Base-by-base conservation (phyloP, 257 asterid species). In the Datura wrightii region DNA sequence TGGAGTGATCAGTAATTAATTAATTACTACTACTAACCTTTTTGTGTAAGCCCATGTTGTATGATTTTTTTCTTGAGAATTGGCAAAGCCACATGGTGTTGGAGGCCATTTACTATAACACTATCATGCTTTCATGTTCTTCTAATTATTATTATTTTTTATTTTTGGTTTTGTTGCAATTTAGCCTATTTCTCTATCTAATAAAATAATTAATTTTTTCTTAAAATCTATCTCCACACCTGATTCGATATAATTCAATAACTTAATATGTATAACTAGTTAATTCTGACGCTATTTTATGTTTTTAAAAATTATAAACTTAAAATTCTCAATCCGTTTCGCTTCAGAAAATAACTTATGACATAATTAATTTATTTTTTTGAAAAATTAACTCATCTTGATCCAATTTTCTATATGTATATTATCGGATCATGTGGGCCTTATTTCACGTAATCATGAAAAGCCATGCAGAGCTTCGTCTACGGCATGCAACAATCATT, bases 11-110 rank as follows among this genome's bases (percentile, higher is more conserved):
- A 24, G 31, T 24, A 24, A 24, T 24, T 24, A 24, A 24, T 24
- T 24, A 24, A 24, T 24, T 24, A 24, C 31, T 24, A 24, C 31
- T 24, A 24, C 31, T 24, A 24, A 24, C 31, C 1, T 24, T 24
- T 24, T 24, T 46, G 24, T 55, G 55, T 31, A 80, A 58, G 71
- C 60, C 76, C 55, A 41, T 76, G 44, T 16, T 54, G 5, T 60
- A 31, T 44, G 14, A 58, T 42, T 42, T 44, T 39, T 44, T 52
- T 24, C 31, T 24, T 24, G 31, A 76, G 69, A 85, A 80, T 55
- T 65, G 87, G 85, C 87, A 86, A 84, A 79, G 71, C 53, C 96
- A 93, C 94, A 92, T 91, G 95, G 93, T 89, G 91, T 91, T 76
- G 82, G 63, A 83, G 88, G 88, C 92, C 92, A 90, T 85, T 88